Percentiles rank a stretch among this genome's conserved stretches.
Evolutionary conservation across 371 early-diverging fungal genomes (phyloP).

Genomic region (Mucor indicus): DNA sequence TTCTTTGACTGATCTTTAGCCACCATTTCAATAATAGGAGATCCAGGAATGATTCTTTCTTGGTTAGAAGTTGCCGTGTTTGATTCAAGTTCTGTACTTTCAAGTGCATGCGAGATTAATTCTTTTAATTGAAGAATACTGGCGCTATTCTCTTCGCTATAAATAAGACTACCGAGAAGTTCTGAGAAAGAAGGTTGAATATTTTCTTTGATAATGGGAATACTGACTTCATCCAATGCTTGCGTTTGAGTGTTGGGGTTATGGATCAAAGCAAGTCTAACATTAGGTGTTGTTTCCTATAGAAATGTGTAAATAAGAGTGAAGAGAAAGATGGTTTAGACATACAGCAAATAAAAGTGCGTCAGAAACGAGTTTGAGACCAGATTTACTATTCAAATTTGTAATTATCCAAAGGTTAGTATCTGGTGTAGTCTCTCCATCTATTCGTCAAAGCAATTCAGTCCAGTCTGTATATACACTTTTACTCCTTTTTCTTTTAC

Average conservation of each 20-base stretch:
- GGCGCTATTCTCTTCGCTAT: not conserved
- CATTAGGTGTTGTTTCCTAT: constrained; percentile 25
- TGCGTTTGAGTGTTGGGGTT: not conserved
- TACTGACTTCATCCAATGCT: not conserved
- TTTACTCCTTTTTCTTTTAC: constrained; percentile 1
- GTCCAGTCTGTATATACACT: no score
- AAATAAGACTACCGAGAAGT: constrained; percentile 6
- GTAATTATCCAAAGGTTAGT: constrained; percentile 51
- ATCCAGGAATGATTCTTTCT: constrained; percentile 28
- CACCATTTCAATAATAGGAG: constrained; percentile 29
- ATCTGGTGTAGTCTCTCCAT: constrained; percentile 11
- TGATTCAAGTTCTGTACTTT: not conserved
- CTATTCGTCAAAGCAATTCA: constrained; percentile 5
- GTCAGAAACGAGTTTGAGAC: constrained; percentile 46
- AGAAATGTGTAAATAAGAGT: not conserved
- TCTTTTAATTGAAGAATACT: not conserved
- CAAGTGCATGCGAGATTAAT: not conserved
- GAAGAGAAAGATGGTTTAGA: not conserved
- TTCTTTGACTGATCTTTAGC: constrained; percentile 10
- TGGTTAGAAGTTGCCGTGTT: not conserved
- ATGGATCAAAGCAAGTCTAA: constrained; percentile 55
- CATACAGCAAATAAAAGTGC: constrained; percentile 45
- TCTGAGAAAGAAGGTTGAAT: constrained; percentile 6
- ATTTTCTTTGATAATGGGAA: not conserved
- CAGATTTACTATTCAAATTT: constrained; percentile 52